Evolutionary conservation across 1,284 basidiomycete species (phyloP).

Genomic region (Pseudozyma sp.): DNA sequence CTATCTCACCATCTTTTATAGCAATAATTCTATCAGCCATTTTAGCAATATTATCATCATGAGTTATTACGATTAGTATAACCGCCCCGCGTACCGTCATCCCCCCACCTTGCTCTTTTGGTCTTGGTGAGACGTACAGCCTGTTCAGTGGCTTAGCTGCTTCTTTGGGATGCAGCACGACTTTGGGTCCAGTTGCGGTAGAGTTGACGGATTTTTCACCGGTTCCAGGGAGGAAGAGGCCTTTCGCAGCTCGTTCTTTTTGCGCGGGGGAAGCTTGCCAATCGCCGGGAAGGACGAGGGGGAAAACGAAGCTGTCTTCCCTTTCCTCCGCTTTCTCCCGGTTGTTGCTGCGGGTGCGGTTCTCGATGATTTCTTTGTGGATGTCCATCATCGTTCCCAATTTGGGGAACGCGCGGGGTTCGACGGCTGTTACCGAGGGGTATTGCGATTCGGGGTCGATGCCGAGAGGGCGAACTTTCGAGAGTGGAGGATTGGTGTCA

Average conservation of each 20-base stretch:
- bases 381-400: constrained; percentile 46
- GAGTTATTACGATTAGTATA: too few species aligned
- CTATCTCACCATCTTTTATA: too few species aligned
- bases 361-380: constrained; percentile 26
- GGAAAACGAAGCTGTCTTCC: constrained; percentile 57
- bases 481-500: constrained; percentile 39
- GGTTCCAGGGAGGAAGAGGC: constrained; percentile 25
- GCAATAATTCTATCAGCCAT: too few species aligned
- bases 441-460: constrained; percentile 23
- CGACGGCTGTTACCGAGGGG: constrained; percentile 49
- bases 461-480: constrained; percentile 31
- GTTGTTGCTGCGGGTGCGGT: constrained; percentile 2
- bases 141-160: constrained; percentile 45
- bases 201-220: constrained; percentile 10
- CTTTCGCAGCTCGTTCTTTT: constrained; percentile 27
- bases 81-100: constrained; percentile 55
- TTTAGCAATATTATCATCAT: too few species aligned
- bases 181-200: neutral
- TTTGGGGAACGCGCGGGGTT: constrained; percentile 48
- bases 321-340: constrained; percentile 16
- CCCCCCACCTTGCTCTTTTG: constrained; percentile 52
- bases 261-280: constrained; percentile 51
- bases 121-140: constrained; percentile 57
- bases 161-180: neutral
- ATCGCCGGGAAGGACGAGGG: constrained; percentile 60